These are phyloP conservation scores for Verticillium tricorpus DNA, from an alignment of 2,329 filamentous ascomycete species.

Conservation along the genomic window DNA sequence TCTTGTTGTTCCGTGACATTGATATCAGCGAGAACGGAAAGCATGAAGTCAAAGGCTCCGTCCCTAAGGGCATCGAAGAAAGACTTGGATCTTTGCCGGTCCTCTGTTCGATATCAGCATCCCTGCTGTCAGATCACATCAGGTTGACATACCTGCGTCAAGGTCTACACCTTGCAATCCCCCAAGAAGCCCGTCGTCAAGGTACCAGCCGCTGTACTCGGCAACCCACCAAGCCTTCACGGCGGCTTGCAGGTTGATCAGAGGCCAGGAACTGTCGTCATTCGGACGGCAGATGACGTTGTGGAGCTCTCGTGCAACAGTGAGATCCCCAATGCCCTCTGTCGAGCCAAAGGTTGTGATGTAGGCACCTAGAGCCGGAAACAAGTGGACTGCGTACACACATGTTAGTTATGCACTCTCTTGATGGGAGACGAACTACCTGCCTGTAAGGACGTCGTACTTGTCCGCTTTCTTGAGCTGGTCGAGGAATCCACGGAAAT, in stretches of 20 bases:
- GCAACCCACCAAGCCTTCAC: conserved; percentile 83
- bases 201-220: conserved; percentile 87
- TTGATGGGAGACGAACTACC: conserved; percentile 13
- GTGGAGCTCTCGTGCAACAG: conserved; percentile 68
- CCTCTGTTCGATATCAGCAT: conserved; percentile 42
- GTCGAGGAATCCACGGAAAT: conserved; percentile 69
- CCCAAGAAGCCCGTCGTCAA: conserved; percentile 55
- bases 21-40: conserved; percentile 78
- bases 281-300: conserved; percentile 59
- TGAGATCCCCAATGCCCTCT: conserved; percentile 63
- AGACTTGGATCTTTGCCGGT: conserved; percentile 63
- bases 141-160: conserved; percentile 40
- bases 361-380: conserved; percentile 73
- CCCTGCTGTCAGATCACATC: background rate
- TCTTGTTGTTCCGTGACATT: conserved; percentile 83
- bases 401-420: conserved; percentile 9
- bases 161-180: conserved; percentile 51
- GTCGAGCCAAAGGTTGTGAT: conserved; percentile 75
- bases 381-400: conserved; percentile 62
- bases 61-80: conserved; percentile 79
- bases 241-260: conserved; percentile 74
- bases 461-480: conserved; percentile 67
- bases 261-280: conserved; percentile 65
- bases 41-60: conserved; percentile 86
- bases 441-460: conserved; percentile 63